Base-by-base conservation (phyloP, 306 rosid genomes). In the Echinosophora koreensis region DNA sequence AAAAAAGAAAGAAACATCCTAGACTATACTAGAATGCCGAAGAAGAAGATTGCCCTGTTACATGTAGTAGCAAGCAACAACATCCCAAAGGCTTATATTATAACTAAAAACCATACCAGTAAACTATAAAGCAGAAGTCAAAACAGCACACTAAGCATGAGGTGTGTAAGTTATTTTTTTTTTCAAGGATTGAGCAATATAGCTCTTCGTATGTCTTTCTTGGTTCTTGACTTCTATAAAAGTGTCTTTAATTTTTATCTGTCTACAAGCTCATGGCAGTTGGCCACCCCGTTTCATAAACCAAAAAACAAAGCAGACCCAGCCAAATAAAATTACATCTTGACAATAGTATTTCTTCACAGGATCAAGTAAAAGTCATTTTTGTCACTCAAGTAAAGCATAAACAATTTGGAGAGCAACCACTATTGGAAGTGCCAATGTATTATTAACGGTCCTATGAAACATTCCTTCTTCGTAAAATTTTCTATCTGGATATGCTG, bases 401-500 rank as follows among this genome's bases (percentile, higher is more conserved):
- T 22, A 22, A 22, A 22, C 22, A 22, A 22, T 22, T 22, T 22
- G 22, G 22, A 22, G 22, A 22, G 22, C 1, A 22, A 22, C 22
- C 22, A 22, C 66, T 54, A 66, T 13, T 47, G 51, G 7, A 50
- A 77, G 63, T 64, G 69, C 28, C 66, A 46, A 46, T 8, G 13
- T 11, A n/a, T 15, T n/a, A 15, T 7, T 18, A 62, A 59, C 35
- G 17, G 56, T 70, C 56, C 42, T 64, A 71, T 44, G 56, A 34
- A 71, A 37, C 52, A 42, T 42, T 59, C 74, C 27, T n/a, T 37
- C 69, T 66, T 30, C 5, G 39, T 39, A 73, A 37, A 71, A 34
- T 42, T 51, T 15, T 41, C 56, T 59, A 22, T 67, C 37, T n/a
- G 14, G 52, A 22, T 22, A 77, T 51, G 69, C 22, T 22, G 22